Evolutionary conservation across 352 stramenopile species (phyloP), one percentile per base, ranked within the genome.

Genomic region (Saprolegnia parasitica): DNA sequence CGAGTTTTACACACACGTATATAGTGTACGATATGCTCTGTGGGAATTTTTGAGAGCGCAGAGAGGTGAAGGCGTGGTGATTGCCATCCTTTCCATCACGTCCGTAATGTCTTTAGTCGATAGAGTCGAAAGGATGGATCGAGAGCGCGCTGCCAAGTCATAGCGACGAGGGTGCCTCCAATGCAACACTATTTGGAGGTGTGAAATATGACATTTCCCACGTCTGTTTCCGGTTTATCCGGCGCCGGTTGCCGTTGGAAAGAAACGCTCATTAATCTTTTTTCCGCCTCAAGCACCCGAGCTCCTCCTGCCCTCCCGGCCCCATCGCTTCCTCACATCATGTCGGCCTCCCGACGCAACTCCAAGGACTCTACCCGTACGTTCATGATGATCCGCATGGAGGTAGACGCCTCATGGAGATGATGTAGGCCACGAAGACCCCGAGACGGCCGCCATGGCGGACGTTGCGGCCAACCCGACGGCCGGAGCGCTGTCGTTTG

Each of bases 331-430:
- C 39, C 39, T 15, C 8, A 16, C 39, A 46, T 46, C 39, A 70
- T 70, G 63, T 70, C 63, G 49, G 63, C 63, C 49, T 61, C 42
- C 18, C 52, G 63, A 70, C 63, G 63, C 29, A 56, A 21, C 45
- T 70, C 63, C 29, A 70, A 70, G n/a, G 63, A 70, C 18, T 47
- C 21, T 21, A 23, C 58, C 24, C 32, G 52, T 29, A 58, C 52
- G 52, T 58, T 15, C 8, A 39, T 15, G 8, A 16, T 8, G 8
- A 58, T 58, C 8, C 15, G 39, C 39, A 16, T 16, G 39, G 39
- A 15, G 15, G 39, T 8, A 58, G 52, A 16, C 32, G 8, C 15
- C 32, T 15, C 16, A 8, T 58, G 8, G 32, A 8, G 52, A 29
- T 8, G 52, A 61, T 61, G 45, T 42, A 70, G 45, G n/a, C 13